A percentile compares a stretch with the other conserved stretches of the same genome.
Evolutionary conservation across 345 rosid species (phyloP).

Genomic region (Noccaea bulbosa): DNA sequence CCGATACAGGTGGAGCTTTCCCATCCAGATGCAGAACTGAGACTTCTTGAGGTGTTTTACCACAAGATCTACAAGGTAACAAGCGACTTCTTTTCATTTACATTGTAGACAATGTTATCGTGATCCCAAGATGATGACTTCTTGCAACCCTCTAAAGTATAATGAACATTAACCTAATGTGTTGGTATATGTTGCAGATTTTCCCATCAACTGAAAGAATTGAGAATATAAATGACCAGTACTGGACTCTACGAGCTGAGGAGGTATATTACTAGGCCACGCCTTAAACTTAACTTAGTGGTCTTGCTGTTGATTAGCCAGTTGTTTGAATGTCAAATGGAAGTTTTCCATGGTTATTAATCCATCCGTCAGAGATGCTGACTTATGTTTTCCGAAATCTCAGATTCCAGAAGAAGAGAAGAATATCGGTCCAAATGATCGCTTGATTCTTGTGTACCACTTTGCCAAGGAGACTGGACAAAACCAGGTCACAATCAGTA

Average conservation of each 20-base stretch:
- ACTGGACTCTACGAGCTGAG: constrained; percentile 97
- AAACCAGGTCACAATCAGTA: constrained; percentile 60
- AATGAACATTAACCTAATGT: constrained; percentile 8
- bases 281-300: not conserved
- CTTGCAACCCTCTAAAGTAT: constrained; percentile 12
- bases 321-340: constrained; percentile 19
- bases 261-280: constrained; percentile 58
- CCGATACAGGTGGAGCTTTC: constrained; percentile 87
- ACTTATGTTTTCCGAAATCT: constrained; percentile 10
- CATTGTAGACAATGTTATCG: constrained; percentile 18
- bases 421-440: constrained; percentile 86
- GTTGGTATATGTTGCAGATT: constrained; percentile 56
- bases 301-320: constrained; percentile 6
- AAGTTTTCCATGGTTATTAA: constrained; percentile 1
- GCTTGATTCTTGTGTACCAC: constrained; percentile 91
- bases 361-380: constrained; percentile 11
- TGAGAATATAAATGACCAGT: constrained; percentile 93
- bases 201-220: constrained; percentile 85
- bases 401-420: constrained; percentile 99
- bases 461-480: constrained; percentile 81
- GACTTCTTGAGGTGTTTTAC: constrained; percentile 89
- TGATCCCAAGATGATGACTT: constrained; percentile 3
- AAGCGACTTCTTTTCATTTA: constrained; percentile 14
- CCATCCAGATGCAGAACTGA: constrained; percentile 82
- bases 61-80: constrained; percentile 94